Conservation (phyloP, 305 asterid species). For the Salvia sclarea region DNA sequence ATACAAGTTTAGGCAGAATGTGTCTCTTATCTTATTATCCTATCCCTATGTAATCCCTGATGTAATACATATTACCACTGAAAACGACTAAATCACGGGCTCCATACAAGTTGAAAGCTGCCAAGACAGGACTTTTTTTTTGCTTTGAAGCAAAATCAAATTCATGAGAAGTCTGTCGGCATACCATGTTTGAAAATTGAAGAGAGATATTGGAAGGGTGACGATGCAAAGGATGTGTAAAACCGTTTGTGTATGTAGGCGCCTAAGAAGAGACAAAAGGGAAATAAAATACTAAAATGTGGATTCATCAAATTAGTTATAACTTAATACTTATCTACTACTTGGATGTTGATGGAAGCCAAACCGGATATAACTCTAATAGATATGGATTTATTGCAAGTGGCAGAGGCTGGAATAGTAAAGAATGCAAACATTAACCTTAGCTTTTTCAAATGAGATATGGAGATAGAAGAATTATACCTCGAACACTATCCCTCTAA, state of each 20-base stretch:
- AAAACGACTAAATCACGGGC: neutral
- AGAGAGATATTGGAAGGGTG: neutral
- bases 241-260: neutral
- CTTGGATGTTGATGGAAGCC: neutral
- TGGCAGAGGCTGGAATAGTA: neutral
- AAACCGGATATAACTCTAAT: neutral
- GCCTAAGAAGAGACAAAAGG: too few species aligned
- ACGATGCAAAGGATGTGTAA: neutral
- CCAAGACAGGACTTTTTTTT: neutral
- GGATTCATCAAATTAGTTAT: slow-evolving; percentile 11
- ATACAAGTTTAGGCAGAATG: neutral
- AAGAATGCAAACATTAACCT: neutral
- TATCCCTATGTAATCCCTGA: slow-evolving; percentile 30
- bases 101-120: neutral
- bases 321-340: neutral
- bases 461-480: too few species aligned
- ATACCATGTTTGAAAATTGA: neutral
- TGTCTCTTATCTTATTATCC: slow-evolving; percentile 14
- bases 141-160: neutral
- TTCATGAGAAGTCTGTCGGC: neutral
- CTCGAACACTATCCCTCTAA: neutral
- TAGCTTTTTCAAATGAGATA: neutral
- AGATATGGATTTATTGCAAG: neutral
- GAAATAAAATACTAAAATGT: neutral
- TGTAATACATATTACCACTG: slow-evolving; percentile 1